phyloP scores from a whole-genome alignment of 2,329 filamentous ascomycete species.

The Fusarium concolor region DNA sequence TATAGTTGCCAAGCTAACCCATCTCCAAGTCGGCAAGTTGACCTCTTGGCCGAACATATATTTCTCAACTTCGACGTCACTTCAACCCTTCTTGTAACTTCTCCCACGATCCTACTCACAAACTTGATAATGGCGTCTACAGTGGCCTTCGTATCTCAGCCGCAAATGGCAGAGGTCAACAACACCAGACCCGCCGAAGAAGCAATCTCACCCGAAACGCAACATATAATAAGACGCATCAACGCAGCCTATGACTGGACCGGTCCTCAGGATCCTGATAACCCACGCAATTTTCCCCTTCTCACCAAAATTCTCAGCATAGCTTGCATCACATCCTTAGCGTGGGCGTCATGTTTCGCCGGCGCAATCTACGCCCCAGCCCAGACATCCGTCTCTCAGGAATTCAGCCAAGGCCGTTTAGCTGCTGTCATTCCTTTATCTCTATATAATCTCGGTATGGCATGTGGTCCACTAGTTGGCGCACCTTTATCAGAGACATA shows the following conservation, averaged over 20 bases:
- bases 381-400: slow-evolving; percentile 3
- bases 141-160: background rate
- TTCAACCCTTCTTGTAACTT: fast-evolving
- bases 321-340: slow-evolving; percentile 13
- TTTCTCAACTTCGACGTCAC: background rate
- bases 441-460: slow-evolving; percentile 36
- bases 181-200: background rate
- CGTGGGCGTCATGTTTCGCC: slow-evolving; percentile 10
- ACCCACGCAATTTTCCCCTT: slow-evolving; percentile 27
- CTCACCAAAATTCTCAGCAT: slow-evolving; percentile 9
- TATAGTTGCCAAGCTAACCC: background rate
- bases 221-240: slow-evolving; percentile 27
- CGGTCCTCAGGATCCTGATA: slow-evolving; percentile 14
- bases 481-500: slow-evolving; percentile 31
- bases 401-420: background rate
- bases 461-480: slow-evolving; percentile 22
- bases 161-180: slow-evolving; percentile 4
- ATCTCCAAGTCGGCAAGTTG: background rate
- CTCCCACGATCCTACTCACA: no score
- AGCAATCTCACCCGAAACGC: background rate
- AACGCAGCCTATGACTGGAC: slow-evolving; percentile 36
- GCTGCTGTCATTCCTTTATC: slow-evolving; percentile 7
- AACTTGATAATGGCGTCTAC: background rate
- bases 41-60: background rate
- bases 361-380: slow-evolving; percentile 30